These are phyloP conservation scores for Termitomyces sp. DNA, from an alignment of 768 basidiomycete genomes.

Conservation along the genomic window DNA sequence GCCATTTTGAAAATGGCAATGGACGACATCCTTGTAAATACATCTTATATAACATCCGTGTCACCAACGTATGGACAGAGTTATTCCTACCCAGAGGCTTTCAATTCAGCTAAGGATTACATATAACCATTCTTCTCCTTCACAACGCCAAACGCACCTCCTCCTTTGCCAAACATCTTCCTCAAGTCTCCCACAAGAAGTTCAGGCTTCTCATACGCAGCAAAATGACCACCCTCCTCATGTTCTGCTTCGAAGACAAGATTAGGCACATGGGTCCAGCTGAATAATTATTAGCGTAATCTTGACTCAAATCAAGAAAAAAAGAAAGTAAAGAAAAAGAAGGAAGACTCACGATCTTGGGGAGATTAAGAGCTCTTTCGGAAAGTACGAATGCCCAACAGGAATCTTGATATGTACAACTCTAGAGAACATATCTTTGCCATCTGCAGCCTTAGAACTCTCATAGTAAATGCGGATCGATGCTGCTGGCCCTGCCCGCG, in stretches of 20 bases:
- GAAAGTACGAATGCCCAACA: constrained; percentile 46
- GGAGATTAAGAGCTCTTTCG: constrained; percentile 32
- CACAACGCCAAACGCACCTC: constrained; percentile 44
- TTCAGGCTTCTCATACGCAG: constrained; percentile 44
- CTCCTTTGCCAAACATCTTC: constrained; percentile 51
- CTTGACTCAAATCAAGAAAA: background rate
- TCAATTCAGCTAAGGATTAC: background rate
- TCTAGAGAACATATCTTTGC: background rate
- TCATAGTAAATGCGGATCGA: constrained; percentile 59
- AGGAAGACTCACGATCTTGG: constrained; percentile 18
- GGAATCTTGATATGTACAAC: constrained; percentile 27
- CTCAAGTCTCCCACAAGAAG: constrained; percentile 43
- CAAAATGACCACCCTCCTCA: constrained; percentile 52
- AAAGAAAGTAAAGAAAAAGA: background rate
- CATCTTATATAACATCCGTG: no score
- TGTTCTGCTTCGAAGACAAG: constrained; percentile 45
- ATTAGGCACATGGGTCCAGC: constrained; percentile 35
- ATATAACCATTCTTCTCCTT: constrained; percentile 38
- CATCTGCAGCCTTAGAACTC: constrained; percentile 14
- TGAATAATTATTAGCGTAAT: constrained; percentile 13
- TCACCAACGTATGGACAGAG: background rate
- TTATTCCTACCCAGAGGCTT: background rate
- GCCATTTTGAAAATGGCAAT: no score
- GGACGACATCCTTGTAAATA: no score
- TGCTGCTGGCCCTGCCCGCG: constrained; percentile 51